Evolutionary conservation across 2,329 filamentous ascomycete species (phyloP).

Genomic region (Myriosclerotinia scirpicola): DNA sequence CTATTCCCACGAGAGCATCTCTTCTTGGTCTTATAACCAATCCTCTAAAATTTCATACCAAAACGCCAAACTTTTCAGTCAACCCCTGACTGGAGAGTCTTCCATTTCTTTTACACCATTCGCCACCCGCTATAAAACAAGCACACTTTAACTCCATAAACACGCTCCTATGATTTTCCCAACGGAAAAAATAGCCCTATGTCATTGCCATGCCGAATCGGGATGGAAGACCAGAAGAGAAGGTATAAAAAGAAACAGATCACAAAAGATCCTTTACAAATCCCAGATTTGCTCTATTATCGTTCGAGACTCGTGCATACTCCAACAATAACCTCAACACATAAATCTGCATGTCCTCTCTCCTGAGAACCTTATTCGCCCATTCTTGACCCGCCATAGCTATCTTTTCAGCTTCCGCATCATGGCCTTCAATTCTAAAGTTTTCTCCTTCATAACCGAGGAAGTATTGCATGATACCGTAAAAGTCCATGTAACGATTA

Average conservation of each 20-base stretch:
- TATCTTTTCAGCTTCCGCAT: constrained; percentile 61
- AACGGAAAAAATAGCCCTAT: not conserved
- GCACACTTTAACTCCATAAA: not conserved
- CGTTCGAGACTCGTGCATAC: constrained; percentile 48
- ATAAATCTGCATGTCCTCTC: constrained; percentile 66
- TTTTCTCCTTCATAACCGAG: constrained; percentile 56
- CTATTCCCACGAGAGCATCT: not conserved
- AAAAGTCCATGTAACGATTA: constrained; percentile 70
- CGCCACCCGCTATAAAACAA: not conserved
- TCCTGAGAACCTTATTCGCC: constrained; percentile 69
- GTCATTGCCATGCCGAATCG: not conserved
- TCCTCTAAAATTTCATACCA: not conserved
- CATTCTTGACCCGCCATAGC: constrained; percentile 67
- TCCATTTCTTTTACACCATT: constrained; percentile 5
- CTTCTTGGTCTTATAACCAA: not conserved
- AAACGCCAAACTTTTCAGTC: not conserved
- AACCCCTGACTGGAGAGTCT: not conserved
- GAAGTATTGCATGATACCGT: constrained; percentile 74
- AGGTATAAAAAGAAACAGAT: constrained; percentile 3
- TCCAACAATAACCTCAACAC: constrained; percentile 66
- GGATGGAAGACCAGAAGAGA: not conserved
- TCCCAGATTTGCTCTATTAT: constrained; percentile 41
- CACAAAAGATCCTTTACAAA: constrained; percentile 38
- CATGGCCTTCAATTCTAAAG: constrained; percentile 41
- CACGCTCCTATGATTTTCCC: not conserved